These are phyloP conservation scores for Colletotrichum sp. DNA, from an alignment of 2,329 filamentous ascomycete species.

Conservation along the genomic window DNA sequence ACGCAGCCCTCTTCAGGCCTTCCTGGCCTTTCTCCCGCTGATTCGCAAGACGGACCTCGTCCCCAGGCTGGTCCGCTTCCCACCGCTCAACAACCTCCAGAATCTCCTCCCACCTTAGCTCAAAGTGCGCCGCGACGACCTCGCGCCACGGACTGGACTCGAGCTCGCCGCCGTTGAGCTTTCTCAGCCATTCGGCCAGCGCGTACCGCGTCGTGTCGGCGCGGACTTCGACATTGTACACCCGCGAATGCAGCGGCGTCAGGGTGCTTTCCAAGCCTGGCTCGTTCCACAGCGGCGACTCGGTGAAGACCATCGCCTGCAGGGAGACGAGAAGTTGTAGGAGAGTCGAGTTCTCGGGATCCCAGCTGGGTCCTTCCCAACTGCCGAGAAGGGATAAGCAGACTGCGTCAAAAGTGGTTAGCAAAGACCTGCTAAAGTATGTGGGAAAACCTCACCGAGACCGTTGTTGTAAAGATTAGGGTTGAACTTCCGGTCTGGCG, in stretches of 20 bases:
- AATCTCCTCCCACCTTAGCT: neutral
- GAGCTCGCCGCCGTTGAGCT: neutral
- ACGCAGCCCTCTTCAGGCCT: neutral
- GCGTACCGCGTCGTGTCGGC: slow-evolving; percentile 31
- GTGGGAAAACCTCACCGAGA: slow-evolving; percentile 39
- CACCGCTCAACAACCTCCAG: neutral
- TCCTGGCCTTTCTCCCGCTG: neutral
- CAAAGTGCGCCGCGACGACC: neutral
- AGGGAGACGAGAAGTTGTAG: slow-evolving; percentile 60
- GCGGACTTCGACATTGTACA: slow-evolving; percentile 35
- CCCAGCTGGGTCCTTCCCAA: slow-evolving; percentile 53
- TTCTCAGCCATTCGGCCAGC: slow-evolving; percentile 30
- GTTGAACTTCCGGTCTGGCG: slow-evolving; percentile 41
- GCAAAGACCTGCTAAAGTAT: neutral
- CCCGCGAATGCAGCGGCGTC: neutral
- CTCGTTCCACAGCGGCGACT: slow-evolving; percentile 60
- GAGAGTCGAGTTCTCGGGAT: slow-evolving; percentile 49
- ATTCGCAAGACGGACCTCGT: neutral
- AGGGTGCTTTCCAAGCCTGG: slow-evolving; percentile 38
- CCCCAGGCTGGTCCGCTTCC: neutral
- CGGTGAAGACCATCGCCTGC: slow-evolving; percentile 62
- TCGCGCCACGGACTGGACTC: neutral
- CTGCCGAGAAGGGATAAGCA: slow-evolving; percentile 56
- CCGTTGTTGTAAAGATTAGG: slow-evolving; percentile 57
- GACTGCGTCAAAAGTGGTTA: slow-evolving; percentile 32